A percentile compares a stretch with the other conserved stretches of the same genome.
phyloP scores from a whole-genome alignment of 257 asterid species.

The Primulina eburnea region DNA sequence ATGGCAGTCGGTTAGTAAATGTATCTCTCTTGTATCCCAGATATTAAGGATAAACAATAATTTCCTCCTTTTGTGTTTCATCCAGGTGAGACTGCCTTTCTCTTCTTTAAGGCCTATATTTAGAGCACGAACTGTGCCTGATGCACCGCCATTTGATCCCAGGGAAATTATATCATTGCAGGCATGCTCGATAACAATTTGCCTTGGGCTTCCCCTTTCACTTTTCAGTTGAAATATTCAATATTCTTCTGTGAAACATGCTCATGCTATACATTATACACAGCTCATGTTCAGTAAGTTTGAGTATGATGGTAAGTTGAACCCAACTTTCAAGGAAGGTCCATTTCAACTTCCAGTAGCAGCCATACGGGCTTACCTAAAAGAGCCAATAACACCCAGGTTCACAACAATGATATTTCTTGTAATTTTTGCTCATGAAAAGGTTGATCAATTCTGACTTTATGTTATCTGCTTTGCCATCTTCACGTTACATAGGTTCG shows the following conservation, averaged over 20 bases:
- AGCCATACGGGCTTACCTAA: slow-evolving; percentile 65
- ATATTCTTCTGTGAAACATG: not conserved
- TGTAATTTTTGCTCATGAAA: slow-evolving; percentile 1
- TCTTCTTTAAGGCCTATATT: slow-evolving; percentile 86
- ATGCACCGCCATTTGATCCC: slow-evolving; percentile 84
- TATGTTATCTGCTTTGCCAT: not conserved
- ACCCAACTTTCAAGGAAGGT: slow-evolving; percentile 87
- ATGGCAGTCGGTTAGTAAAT: slow-evolving; percentile 78
- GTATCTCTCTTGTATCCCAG: not conserved
- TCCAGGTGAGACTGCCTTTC: slow-evolving; percentile 80
- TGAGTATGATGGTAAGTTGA: slow-evolving; percentile 89
- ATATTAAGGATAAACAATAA: slow-evolving; percentile 3
- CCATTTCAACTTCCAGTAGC: slow-evolving; percentile 90
- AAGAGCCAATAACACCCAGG: slow-evolving; percentile 87
- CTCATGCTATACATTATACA: slow-evolving; percentile 23
- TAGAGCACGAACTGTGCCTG: slow-evolving; percentile 79
- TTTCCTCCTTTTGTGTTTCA: slow-evolving; percentile 8
- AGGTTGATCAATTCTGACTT: slow-evolving; percentile 9
- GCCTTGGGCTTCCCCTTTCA: not conserved
- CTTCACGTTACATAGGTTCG: slow-evolving; percentile 45
- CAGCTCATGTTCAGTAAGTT: slow-evolving; percentile 98
- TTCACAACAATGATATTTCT: slow-evolving; percentile 21
- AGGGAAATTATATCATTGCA: slow-evolving; percentile 74
- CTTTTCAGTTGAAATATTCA: not conserved
- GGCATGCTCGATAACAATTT: slow-evolving; percentile 38